phyloP scores from a whole-genome alignment of 2,329 filamentous ascomycete species.

The Helminthosporium solani region DNA sequence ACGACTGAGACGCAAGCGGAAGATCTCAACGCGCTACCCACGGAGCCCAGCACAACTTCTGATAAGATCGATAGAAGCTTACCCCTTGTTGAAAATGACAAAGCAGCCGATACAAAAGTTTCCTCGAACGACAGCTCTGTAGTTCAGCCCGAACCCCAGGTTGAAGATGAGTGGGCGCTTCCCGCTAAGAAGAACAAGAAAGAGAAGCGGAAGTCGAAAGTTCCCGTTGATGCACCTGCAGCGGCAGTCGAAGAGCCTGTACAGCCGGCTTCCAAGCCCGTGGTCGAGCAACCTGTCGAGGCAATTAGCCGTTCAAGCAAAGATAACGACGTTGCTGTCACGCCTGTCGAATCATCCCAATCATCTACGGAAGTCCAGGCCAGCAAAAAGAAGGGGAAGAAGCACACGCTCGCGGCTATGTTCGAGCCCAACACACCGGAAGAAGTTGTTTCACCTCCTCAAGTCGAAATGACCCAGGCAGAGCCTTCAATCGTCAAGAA shows the following conservation, averaged over 20 bases:
- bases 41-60: background rate
- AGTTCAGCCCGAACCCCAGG: background rate
- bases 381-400: constrained; percentile 42
- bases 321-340: background rate
- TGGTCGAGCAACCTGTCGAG: constrained; percentile 1
- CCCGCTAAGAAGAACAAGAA: constrained; percentile 18
- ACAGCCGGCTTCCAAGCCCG: background rate
- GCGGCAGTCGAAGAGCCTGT: background rate
- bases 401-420: constrained; percentile 36
- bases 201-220: constrained; percentile 21
- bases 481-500: background rate
- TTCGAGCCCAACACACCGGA: constrained; percentile 30
- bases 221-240: constrained; percentile 3
- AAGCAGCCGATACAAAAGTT: background rate
- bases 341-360: constrained; percentile 2
- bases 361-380: constrained; percentile 19
- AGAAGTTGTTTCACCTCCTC: constrained; percentile 2
- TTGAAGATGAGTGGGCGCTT: constrained; percentile 9
- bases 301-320: background rate
- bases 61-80: constrained; percentile 2
- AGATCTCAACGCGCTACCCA: background rate
- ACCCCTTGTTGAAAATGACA: background rate
- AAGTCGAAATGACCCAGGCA: constrained; percentile 17
- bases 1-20: background rate
- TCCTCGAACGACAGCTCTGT: background rate